Percentiles rank a stretch among this genome's conserved stretches.
Evolutionary conservation across 2,329 filamentous ascomycete genomes (phyloP).

Genomic region (Escovopsis sp.): DNA sequence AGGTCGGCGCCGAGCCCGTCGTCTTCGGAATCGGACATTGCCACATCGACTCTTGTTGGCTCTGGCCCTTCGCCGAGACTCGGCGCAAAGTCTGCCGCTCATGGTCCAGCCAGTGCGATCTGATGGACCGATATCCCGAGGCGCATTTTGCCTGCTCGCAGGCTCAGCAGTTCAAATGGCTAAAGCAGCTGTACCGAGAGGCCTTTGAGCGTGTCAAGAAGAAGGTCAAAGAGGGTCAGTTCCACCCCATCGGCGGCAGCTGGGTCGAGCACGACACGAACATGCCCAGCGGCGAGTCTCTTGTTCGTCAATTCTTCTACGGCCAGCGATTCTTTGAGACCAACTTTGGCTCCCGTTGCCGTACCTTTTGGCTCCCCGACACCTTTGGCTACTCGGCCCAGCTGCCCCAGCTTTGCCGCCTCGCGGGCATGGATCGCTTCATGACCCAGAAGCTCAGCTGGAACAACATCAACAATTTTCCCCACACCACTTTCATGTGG

Average conservation of each 20-base stretch:
- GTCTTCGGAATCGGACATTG: conserved; percentile 90
- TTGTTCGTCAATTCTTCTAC: conserved; percentile 88
- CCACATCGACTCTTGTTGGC: conserved; percentile 96
- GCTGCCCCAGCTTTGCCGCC: conserved; percentile 79
- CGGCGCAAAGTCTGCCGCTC: conserved; percentile 92
- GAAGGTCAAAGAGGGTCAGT: conserved; percentile 80
- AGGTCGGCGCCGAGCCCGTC: conserved; percentile 55
- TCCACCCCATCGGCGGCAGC: conserved; percentile 90
- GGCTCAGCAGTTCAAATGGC: conserved; percentile 96
- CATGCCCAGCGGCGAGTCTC: conserved; percentile 85
- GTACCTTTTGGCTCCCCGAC: conserved; percentile 94
- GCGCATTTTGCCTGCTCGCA: conserved; percentile 85
- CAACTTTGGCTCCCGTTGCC: conserved; percentile 75
- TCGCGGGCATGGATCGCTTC: conserved; percentile 93
- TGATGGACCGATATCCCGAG: conserved; percentile 92
- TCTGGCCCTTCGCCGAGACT: conserved; percentile 97
- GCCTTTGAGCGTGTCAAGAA: conserved; percentile 81
- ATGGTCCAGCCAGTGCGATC: conserved; percentile 91
- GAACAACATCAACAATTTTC: conserved; percentile 99
- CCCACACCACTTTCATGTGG: conserved; percentile 98
- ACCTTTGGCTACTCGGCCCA: conserved; percentile 97
- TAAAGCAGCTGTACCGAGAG: conserved; percentile 76
- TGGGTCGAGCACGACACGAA: conserved; percentile 99
- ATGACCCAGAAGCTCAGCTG: conserved; percentile 97
- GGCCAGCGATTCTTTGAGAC: conserved; percentile 91